A percentile compares a stretch with the other conserved stretches of the same genome.
Conservation (phyloP, 805 yeast genomes). For the Kodamaea kakaduensis region DNA sequence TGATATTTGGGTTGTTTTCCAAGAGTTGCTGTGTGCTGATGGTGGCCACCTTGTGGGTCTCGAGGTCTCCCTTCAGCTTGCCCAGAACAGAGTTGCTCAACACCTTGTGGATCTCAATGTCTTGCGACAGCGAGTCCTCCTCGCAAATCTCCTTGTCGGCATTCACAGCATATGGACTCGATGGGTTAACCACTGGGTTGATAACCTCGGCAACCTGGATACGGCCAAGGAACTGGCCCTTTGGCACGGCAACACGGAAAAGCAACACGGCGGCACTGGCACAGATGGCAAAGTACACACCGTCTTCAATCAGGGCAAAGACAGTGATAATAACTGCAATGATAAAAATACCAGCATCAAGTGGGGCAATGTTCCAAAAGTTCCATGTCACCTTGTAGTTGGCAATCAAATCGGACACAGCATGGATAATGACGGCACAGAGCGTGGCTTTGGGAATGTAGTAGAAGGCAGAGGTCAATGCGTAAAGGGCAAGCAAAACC, state of each 20-base stretch:
- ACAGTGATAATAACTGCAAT: slow-evolving; percentile 72
- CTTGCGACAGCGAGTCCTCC: slow-evolving; percentile 20
- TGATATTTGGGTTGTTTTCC: slow-evolving; percentile 29
- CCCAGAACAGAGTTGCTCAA: slow-evolving; percentile 28
- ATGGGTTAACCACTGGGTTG: slow-evolving; percentile 47
- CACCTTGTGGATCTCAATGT: slow-evolving; percentile 43
- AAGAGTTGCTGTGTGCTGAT: slow-evolving; percentile 22
- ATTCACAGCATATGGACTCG: slow-evolving; percentile 5
- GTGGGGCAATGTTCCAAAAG: slow-evolving; percentile 69
- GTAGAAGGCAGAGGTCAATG: slow-evolving; percentile 77
- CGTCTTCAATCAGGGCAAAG: slow-evolving; percentile 77
- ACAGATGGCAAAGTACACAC: slow-evolving; percentile 85
- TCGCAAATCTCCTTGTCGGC: slow-evolving; percentile 12
- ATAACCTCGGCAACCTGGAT: slow-evolving; percentile 67
- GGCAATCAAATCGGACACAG: slow-evolving; percentile 81
- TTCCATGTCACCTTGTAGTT: slow-evolving; percentile 62
- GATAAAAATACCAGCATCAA: slow-evolving; percentile 69
- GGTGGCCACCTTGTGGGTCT: slow-evolving; percentile 5
- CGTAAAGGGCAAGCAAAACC: slow-evolving; percentile 81
- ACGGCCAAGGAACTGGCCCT: slow-evolving; percentile 78
- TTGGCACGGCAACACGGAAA: slow-evolving; percentile 74
- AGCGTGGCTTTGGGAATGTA: slow-evolving; percentile 89
- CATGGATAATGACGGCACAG: slow-evolving; percentile 87
- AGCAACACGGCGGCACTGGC: slow-evolving; percentile 75
- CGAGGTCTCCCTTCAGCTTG: slow-evolving; percentile 18